A percentile compares a stretch with the other conserved stretches of the same genome.
Evolutionary conservation across 805 yeast genomes (phyloP).

Genomic region (Myxozyma neotropica): DNA sequence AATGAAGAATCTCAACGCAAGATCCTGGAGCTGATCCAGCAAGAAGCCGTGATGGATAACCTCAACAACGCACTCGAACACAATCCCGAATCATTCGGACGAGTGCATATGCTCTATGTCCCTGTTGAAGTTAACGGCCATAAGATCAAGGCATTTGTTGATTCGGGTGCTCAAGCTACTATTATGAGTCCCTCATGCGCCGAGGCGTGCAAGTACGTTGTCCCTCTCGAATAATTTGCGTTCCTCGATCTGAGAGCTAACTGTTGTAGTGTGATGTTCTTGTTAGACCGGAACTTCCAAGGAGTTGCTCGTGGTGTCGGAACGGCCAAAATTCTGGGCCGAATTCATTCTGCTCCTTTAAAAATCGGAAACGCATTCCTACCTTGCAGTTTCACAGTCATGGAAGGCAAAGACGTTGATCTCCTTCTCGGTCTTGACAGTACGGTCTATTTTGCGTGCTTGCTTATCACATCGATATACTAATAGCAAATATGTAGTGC

Average conservation of each 20-base stretch:
- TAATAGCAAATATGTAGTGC: conserved; percentile 50
- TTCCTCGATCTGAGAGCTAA: too few species aligned
- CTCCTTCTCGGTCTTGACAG: conserved; percentile 80
- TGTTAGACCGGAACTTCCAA: conserved; percentile 75
- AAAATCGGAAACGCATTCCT: conserved; percentile 67
- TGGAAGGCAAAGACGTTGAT: conserved; percentile 61
- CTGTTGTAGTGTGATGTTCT: conserved; percentile 55
- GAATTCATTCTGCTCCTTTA: conserved; percentile 86
- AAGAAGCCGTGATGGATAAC: conserved; percentile 73
- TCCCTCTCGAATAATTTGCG: not conserved
- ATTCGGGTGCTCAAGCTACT: conserved; percentile 93
- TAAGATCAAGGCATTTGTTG: conserved; percentile 89
- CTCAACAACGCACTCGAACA: conserved; percentile 77
- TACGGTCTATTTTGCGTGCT: not conserved
- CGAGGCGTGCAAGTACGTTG: conserved; percentile 56
- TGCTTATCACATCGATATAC: too few species aligned
- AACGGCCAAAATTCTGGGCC: conserved; percentile 70
- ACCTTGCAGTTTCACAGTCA: conserved; percentile 69
- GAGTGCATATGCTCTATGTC: conserved; percentile 82
- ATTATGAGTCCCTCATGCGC: conserved; percentile 78
- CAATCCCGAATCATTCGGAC: conserved; percentile 84
- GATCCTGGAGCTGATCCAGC: conserved; percentile 67
- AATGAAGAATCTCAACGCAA: conserved; percentile 67
- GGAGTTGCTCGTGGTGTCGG: conserved; percentile 95
- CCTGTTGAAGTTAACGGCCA: conserved; percentile 75